Evolutionary conservation across 2,329 filamentous ascomycete species (phyloP), one percentile per base, ranked within the genome.

Genomic region (Calonectria naviculata): DNA sequence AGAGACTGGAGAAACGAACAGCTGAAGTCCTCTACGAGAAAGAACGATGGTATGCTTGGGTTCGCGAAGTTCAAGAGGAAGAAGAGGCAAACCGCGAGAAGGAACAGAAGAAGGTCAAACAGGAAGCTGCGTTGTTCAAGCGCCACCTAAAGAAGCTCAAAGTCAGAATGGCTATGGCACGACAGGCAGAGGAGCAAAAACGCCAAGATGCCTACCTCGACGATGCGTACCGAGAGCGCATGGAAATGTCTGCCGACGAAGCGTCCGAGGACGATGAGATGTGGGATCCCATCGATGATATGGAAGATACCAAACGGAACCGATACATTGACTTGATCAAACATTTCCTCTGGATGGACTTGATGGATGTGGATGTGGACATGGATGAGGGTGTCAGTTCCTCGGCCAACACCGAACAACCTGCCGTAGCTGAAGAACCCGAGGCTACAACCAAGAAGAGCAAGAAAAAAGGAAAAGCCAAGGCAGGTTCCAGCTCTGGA

Each of bases 171-270:
- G 69, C 74, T 1, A 24, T 13, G 1, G 69, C 68, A 42, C 75
- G 78, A 1, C 56, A 77, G 38, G 76, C 74, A 7, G 79, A 80
- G 49, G 78, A 80, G 1, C 70, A 75, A 41, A 73, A 68, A 47
- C 74, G 74, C 10, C 79, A 80, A 58, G 79, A 80, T 68, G 75
- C 75, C 0, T 80, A 74, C 13, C 78, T 80, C 4, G 78, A 80
- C 4, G 73, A 77, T 31, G 78, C 76, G 1, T 80, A 76, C 13
- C 65, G 42, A 15, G 74, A 80, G 41, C 71, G 77, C 0, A 76
- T 78, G 73, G 58, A 68, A 0, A 63, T 76, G 71, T 67, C 68
- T 4, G 71, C 41, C 26, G 73, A 74, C 9, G 49, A 54, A n/a
- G 74, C 75, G 5, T 29, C 65, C 0, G 73, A 79, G 1, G 74